phyloP scores from a whole-genome alignment of 2,329 filamentous ascomycete species.

The Paramyrothecium roridum region DNA sequence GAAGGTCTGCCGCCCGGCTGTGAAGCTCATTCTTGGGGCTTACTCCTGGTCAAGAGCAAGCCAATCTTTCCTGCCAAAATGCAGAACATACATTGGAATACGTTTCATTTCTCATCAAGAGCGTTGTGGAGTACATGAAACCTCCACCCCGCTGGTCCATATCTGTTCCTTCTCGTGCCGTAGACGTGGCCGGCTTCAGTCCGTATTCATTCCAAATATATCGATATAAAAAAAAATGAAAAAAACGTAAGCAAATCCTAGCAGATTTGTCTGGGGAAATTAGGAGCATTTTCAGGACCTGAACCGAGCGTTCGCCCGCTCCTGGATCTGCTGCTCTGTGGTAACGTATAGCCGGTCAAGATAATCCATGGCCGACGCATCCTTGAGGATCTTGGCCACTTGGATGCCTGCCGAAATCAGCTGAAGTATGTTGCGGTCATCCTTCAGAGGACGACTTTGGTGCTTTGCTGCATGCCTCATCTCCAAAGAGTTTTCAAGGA shows the following conservation, averaged over 20 bases:
- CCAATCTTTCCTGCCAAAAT: background rate
- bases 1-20: background rate
- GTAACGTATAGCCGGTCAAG: conserved; percentile 78
- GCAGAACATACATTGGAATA: background rate
- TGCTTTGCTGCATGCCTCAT: conserved; percentile 84
- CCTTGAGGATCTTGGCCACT: conserved; percentile 83
- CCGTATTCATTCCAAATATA: conserved; percentile 15
- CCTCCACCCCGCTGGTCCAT: conserved; percentile 10
- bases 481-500: conserved; percentile 83
- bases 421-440: conserved; percentile 85
- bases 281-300: conserved; percentile 18
- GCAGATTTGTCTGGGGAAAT: conserved; percentile 1
- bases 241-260: conserved; percentile 14
- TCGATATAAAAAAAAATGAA: conserved; percentile 13
- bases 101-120: background rate
- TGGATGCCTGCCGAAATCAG: conserved; percentile 84
- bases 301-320: conserved; percentile 45
- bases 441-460: conserved; percentile 78
- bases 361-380: conserved; percentile 79
- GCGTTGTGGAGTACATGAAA: conserved; percentile 3
- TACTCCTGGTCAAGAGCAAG: background rate
- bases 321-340: conserved; percentile 76
- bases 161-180: conserved; percentile 22
- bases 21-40: background rate
- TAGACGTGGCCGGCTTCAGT: conserved; percentile 19